These are phyloP conservation scores for Diplocarpon mali DNA, from an alignment of 2,329 filamentous ascomycete species.

Conservation along the genomic window DNA sequence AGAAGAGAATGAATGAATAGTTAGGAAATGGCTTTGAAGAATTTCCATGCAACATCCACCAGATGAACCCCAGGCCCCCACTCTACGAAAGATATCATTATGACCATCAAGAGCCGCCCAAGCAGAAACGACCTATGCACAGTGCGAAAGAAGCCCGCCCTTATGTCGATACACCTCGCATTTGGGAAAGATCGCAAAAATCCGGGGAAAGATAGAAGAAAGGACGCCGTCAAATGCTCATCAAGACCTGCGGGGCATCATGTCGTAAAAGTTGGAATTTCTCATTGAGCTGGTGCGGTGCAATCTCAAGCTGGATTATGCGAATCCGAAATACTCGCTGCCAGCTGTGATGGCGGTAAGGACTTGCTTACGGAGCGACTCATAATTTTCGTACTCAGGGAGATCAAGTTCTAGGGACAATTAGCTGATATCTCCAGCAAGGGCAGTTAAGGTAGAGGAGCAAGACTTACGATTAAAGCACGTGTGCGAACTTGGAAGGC, in stretches of 20 bases:
- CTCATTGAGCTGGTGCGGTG: not conserved
- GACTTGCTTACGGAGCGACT: slow-evolving; percentile 73
- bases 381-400: slow-evolving; percentile 96
- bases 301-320: slow-evolving; percentile 38
- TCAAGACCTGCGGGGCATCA: slow-evolving; percentile 25
- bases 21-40: not conserved
- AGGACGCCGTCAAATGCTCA: slow-evolving; percentile 27
- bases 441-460: not conserved
- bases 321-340: slow-evolving; percentile 95
- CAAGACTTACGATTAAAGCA: slow-evolving; percentile 91
- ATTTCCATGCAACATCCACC: too few species aligned
- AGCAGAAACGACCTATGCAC: not conserved
- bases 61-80: too few species aligned
- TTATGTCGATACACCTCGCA: too few species aligned
- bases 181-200: not conserved
- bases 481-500: slow-evolving; percentile 90
- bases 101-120: not conserved
- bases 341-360: slow-evolving; percentile 96
- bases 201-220: slow-evolving; percentile 9
- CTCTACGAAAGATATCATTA: not conserved
- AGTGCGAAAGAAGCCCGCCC: not conserved
- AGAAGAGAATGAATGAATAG: not conserved
- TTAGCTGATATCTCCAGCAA: slow-evolving; percentile 12
- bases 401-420: slow-evolving; percentile 72
- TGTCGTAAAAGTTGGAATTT: slow-evolving; percentile 13